Base-by-base conservation (phyloP, 2,329 filamentous ascomycete species). In the Didymellaceae sp. region DNA sequence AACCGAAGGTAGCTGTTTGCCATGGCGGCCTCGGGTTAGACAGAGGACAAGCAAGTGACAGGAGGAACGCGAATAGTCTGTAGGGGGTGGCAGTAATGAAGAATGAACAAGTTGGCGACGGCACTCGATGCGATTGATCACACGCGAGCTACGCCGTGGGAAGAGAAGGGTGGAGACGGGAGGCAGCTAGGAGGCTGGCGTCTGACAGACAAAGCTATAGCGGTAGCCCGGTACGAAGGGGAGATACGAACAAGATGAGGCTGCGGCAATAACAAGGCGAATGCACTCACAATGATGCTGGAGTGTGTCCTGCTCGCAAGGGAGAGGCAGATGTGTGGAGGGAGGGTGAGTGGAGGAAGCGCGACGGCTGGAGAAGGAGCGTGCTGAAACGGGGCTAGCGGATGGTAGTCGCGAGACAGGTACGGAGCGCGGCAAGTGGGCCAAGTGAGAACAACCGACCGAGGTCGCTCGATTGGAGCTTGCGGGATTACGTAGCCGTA, bases 21-120 rank as follows among this genome's bases (percentile, higher is more conserved):
- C 72, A 73, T 67, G 58, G 70, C 61, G 71, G 67, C 70, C 57
- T 65, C 66, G 66, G 52, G 72, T 74, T 68, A 74, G 72, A 74
- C 59, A 63, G 65, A 58, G 67, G 60, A 70, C 66, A 68, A 65
- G 61, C 54, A 60, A 70, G 59, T 55, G 58, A 66, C 63, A 56
- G 63, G 57, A 63, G 52, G 56, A 63, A 61, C 49, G 60, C 54
- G 63, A 58, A 52, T 61, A 66, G 68, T 53, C 56, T 63, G 60
- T 56, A 68, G 52, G 60, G 58, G 40, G 57, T 44, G 61, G 55
- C 52, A 54, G 49, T 54, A 59, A 53, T 50, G 45, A 57, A 61
- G 42, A 57, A 54, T 56, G 21, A 58, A 66, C 61, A 72, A 70
- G 59, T 64, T 56, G 61, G 49, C 50, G 62, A 34, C 58, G 47